Evolutionary conservation across 331 rosid species (phyloP).

Genomic region (Ulmus americana): DNA sequence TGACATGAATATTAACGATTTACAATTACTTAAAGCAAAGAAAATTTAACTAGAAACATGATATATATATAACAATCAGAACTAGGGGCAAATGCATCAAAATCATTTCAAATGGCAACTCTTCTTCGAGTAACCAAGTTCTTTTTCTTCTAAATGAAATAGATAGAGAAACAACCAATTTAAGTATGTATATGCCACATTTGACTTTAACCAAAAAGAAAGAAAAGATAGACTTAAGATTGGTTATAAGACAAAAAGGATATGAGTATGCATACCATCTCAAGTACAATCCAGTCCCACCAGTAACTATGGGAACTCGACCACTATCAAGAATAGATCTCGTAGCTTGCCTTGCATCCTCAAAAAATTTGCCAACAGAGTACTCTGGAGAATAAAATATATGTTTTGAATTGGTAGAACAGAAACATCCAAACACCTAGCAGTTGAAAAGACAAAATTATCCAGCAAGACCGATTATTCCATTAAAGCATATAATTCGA

Average conservation of each 20-base stretch:
- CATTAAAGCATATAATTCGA: not conserved
- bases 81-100: not conserved
- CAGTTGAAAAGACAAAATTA: slow-evolving; percentile 14
- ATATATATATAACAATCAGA: not conserved
- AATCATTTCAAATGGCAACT: not conserved
- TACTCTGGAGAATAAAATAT: slow-evolving; percentile 53
- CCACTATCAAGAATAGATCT: slow-evolving; percentile 63
- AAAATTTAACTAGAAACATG: not conserved
- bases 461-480: not conserved
- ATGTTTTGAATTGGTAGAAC: slow-evolving; percentile 13
- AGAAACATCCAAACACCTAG: slow-evolving; percentile 16
- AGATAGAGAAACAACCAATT: not conserved
- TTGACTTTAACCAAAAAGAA: not conserved
- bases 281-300: slow-evolving; percentile 92
- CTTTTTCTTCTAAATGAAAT: not conserved
- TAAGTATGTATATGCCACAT: not conserved
- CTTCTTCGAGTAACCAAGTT: not conserved
- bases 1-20: not conserved
- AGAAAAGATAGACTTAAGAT: not conserved
- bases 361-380: slow-evolving; percentile 86
- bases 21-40: not conserved
- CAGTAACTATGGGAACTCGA: slow-evolving; percentile 79
- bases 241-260: slow-evolving; percentile 3
- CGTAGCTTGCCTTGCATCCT: slow-evolving; percentile 82
- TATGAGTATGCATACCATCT: slow-evolving; percentile 54